Percentiles rank a stretch among this genome's conserved stretches.
phyloP scores from a whole-genome alignment of 768 basidiomycete species.

The Suillus weaverae region DNA sequence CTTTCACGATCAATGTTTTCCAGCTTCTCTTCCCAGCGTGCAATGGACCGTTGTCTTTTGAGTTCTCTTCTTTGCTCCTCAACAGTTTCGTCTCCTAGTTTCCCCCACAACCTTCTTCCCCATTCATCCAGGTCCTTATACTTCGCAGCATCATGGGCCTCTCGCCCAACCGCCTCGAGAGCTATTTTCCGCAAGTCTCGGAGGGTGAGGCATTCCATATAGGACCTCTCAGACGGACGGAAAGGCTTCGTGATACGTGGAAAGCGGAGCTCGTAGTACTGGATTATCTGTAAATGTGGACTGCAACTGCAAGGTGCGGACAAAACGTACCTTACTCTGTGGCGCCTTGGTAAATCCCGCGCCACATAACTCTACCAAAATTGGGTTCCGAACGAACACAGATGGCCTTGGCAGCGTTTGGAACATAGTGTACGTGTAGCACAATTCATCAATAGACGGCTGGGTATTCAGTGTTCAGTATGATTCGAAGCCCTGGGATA shows the following conservation, averaged over 20 bases:
- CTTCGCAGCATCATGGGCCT: slow-evolving; percentile 32
- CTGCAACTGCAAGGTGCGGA: background rate
- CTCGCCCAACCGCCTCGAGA: slow-evolving; percentile 52
- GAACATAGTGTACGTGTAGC: slow-evolving; percentile 56
- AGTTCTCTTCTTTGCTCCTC: slow-evolving; percentile 16
- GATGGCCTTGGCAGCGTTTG: slow-evolving; percentile 50
- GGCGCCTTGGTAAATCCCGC: slow-evolving; percentile 81
- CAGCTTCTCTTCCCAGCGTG: slow-evolving; percentile 46
- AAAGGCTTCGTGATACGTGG: slow-evolving; percentile 75
- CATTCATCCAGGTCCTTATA: slow-evolving; percentile 54
- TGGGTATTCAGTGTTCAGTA: slow-evolving; percentile 9
- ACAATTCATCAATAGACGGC: slow-evolving; percentile 34
- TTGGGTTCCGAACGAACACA: slow-evolving; percentile 57
- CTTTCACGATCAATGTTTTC: slow-evolving; percentile 24
- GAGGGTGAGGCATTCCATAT: slow-evolving; percentile 55
- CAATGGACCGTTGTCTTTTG: slow-evolving; percentile 41
- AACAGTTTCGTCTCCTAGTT: slow-evolving; percentile 39
- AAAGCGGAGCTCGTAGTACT: slow-evolving; percentile 86
- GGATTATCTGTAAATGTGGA: slow-evolving; percentile 3
- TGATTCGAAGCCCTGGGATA: background rate
- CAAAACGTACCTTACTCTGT: slow-evolving; percentile 45
- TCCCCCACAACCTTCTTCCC: slow-evolving; percentile 40
- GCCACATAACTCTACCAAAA: slow-evolving; percentile 74
- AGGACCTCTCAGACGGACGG: slow-evolving; percentile 60
- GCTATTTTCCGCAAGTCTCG: slow-evolving; percentile 56